A percentile compares a stretch with the other conserved stretches of the same genome.
These are phyloP conservation scores for Coffea canephora DNA, from an alignment of 257 asterid species.

Conservation along the genomic window DNA sequence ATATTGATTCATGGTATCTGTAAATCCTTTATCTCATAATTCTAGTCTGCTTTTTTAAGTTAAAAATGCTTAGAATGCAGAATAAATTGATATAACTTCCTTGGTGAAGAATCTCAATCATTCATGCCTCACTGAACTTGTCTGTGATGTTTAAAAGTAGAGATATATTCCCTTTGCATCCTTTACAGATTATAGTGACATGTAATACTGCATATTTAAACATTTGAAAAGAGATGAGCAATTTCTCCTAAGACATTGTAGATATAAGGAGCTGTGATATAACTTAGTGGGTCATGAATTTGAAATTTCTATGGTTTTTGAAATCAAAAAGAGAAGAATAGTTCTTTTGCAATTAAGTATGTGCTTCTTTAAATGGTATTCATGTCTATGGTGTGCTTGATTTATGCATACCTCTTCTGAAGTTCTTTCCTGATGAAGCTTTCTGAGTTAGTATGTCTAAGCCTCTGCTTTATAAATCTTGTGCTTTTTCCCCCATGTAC, in stretches of 20 bases:
- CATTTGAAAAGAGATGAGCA: neutral
- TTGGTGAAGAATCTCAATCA: neutral
- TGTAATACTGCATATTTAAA: neutral
- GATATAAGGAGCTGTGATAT: neutral
- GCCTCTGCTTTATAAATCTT: neutral
- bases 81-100: too few relatives aligned
- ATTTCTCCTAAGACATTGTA: neutral
- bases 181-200: neutral
- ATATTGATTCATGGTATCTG: too few relatives aligned
- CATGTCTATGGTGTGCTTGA: neutral
- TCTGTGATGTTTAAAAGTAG: neutral
- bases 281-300: neutral
- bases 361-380: neutral
- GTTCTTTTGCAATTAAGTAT: neutral
- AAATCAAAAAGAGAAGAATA: neutral
- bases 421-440: neutral
- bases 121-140: neutral
- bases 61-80: neutral
- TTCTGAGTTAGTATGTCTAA: neutral
- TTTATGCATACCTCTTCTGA: neutral
- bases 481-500: neutral
- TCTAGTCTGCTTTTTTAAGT: neutral
- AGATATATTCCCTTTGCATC: neutral
- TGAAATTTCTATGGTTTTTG: neutral
- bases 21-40: neutral